A percentile compares a stretch with the other conserved stretches of the same genome.
phyloP scores from a whole-genome alignment of 106 monocot species.

The Iris macrosiphon region DNA sequence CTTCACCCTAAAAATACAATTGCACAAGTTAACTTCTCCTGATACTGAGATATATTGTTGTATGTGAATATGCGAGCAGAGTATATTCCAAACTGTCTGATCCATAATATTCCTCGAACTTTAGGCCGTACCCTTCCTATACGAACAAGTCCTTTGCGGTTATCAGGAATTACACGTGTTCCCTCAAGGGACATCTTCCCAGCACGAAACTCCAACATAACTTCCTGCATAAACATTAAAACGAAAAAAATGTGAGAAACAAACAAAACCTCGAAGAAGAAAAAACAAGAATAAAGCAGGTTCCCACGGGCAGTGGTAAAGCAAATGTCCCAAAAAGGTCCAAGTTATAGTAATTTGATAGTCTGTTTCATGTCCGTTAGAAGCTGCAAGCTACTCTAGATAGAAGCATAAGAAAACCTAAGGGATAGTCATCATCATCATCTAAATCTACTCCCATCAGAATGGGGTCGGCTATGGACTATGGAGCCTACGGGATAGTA shows the following conservation, averaged over 20 bases:
- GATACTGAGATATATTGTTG: neutral
- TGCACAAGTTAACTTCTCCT: slow-evolving; percentile 5
- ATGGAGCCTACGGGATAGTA: too few species aligned
- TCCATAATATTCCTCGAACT: neutral
- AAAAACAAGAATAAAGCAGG: too few species aligned
- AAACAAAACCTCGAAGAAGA: too few species aligned
- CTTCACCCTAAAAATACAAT: slow-evolving; percentile 58
- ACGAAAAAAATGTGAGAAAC: slow-evolving; percentile 6
- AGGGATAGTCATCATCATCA: too few species aligned
- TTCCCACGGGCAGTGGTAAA: too few species aligned
- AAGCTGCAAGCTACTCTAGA: too few species aligned
- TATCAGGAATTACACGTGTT: slow-evolving; percentile 72
- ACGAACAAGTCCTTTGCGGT: slow-evolving; percentile 82
- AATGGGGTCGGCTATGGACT: too few species aligned
- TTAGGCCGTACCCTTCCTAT: slow-evolving; percentile 67
- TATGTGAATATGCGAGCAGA: neutral
- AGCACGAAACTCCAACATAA: slow-evolving; percentile 90
- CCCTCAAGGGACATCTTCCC: slow-evolving; percentile 77
- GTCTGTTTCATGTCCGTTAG: too few species aligned
- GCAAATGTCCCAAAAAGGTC: too few species aligned
- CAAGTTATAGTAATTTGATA: too few species aligned
- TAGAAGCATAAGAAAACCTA: too few species aligned
- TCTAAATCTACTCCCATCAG: too few species aligned
- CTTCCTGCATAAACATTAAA: slow-evolving; percentile 37
- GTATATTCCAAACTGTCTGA: neutral